phyloP scores from a whole-genome alignment of 2,329 filamentous ascomycete genomes.

The Neospermospora avenae region DNA sequence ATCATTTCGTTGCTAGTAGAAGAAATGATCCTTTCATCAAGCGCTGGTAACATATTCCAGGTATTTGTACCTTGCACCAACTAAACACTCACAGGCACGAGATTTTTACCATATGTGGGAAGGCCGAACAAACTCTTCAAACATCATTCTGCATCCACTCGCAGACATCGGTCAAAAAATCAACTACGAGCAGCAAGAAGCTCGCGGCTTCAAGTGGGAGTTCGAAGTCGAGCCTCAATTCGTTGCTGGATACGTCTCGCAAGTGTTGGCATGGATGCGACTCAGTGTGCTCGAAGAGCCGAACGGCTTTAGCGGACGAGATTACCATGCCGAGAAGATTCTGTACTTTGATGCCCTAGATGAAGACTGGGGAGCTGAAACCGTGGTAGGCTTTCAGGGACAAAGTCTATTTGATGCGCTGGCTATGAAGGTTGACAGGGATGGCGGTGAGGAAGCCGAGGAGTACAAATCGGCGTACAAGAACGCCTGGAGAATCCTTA shows the following conservation, averaged over 20 bases:
- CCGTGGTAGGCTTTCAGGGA: slow-evolving; percentile 34
- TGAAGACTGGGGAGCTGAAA: slow-evolving; percentile 32
- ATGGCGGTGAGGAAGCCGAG: slow-evolving; percentile 26
- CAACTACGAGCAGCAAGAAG: slow-evolving; percentile 21
- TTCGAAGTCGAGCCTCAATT: slow-evolving; percentile 3
- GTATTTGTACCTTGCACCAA: neutral
- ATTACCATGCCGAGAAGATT: slow-evolving; percentile 36
- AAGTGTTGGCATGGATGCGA: slow-evolving; percentile 34
- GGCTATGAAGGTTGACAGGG: slow-evolving; percentile 24
- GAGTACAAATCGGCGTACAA: slow-evolving; percentile 32
- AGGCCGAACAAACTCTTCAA: slow-evolving; percentile 32
- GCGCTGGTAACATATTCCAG: slow-evolving; percentile 33
- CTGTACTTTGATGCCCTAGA: slow-evolving; percentile 34
- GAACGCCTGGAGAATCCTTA: slow-evolving; percentile 34
- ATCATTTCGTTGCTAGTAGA: slow-evolving; percentile 44
- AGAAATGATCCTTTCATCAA: slow-evolving; percentile 44
- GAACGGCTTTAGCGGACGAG: slow-evolving; percentile 37
- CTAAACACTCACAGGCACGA: slow-evolving; percentile 28
- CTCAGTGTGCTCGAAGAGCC: slow-evolving; percentile 37
- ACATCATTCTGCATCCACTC: slow-evolving; percentile 37
- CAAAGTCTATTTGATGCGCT: slow-evolving; percentile 36
- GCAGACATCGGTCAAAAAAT: slow-evolving; percentile 24
- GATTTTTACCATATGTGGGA: slow-evolving; percentile 39
- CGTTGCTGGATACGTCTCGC: slow-evolving; percentile 30
- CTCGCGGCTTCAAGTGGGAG: slow-evolving; percentile 5